Base-by-base conservation (phyloP, 768 basidiomycete species). In the Collybia mongolica region DNA sequence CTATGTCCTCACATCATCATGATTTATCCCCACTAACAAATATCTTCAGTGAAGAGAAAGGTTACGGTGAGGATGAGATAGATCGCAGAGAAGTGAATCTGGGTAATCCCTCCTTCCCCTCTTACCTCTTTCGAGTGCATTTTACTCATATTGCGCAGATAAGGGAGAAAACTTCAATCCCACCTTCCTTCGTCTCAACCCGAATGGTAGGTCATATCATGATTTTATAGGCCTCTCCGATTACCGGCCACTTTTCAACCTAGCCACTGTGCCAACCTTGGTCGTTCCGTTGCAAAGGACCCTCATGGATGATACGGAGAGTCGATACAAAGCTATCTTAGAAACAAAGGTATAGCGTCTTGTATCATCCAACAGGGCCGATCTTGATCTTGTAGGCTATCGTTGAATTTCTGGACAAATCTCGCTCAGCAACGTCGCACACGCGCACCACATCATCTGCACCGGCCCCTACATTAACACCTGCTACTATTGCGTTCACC, bases 261-360 rank as follows among this genome's bases (percentile, higher is more conserved):
- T 56, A 91, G 90, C 82, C 6, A 89, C 86, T 19, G 79, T 93
- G 3, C 93, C 93, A 9, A 88, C 88, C 2, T 70, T 94, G 44
- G 83, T 93, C 22, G 93, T 93, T n/a, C 93, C 93, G 0, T 72
- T 92, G 9, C 70, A 83, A 55, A 84, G 88, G 55, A 88, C 90
- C 3, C 75, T 93, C 7, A 67, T 77, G 0, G 72, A 78, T 2
- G 89, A 86, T 15, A 76, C 83, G 20, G 88, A 90, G 58, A 88
- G 82, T 57, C 80, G 88, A 38, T 95, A 90, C 73, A 87, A 90
- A 59, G 84, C 90, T 2, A 68, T 95, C 48, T 79, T 83, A 19
- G 88, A 91, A 56, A 79, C 83, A 12, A 85, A 86, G 72, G 92
- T 87, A 11, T 41, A 19, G 8, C 32, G 11, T n/a, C 29, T 37